Evolutionary conservation across 805 yeast species (phyloP).

Genomic region (Wickerhamiella cacticola): DNA sequence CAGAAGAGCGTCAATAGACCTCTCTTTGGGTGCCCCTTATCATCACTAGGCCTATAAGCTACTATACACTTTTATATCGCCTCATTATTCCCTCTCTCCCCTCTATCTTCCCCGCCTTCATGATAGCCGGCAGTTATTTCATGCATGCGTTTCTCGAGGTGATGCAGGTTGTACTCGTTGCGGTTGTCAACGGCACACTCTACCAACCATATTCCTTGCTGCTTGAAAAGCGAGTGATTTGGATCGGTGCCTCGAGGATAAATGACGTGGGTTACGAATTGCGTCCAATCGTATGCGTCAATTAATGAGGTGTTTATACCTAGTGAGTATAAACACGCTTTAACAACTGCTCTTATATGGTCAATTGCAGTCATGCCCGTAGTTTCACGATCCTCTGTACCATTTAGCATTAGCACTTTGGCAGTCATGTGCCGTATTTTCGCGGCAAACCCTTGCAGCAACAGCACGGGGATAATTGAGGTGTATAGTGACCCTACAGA

Average conservation of each 20-base stretch:
- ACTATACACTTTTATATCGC: too few relatives aligned
- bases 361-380: slow-evolving; percentile 49
- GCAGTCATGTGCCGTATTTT: slow-evolving; percentile 28
- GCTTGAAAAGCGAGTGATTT: background rate
- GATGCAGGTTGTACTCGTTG: background rate
- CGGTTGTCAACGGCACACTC: background rate
- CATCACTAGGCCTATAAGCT: too few relatives aligned
- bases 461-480: slow-evolving; percentile 65
- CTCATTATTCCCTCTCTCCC: too few relatives aligned
- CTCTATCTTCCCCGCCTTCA: too few relatives aligned
- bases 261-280: slow-evolving; percentile 52
- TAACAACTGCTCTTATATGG: slow-evolving; percentile 43
- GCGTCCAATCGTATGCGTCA: slow-evolving; percentile 29
- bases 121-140: too few relatives aligned
- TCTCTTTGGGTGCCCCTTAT: too few relatives aligned
- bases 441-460: slow-evolving; percentile 51
- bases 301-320: slow-evolving; percentile 3
- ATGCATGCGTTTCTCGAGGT: background rate
- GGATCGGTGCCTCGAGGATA: slow-evolving; percentile 26
- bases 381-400: slow-evolving; percentile 70
- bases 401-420: slow-evolving; percentile 54
- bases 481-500: slow-evolving; percentile 88
- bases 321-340: slow-evolving; percentile 43
- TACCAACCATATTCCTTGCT: slow-evolving; percentile 9
- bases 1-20: too few relatives aligned